These are phyloP conservation scores for Solanum verrucosum DNA, from an alignment of 257 asterid species.

Conservation along the genomic window DNA sequence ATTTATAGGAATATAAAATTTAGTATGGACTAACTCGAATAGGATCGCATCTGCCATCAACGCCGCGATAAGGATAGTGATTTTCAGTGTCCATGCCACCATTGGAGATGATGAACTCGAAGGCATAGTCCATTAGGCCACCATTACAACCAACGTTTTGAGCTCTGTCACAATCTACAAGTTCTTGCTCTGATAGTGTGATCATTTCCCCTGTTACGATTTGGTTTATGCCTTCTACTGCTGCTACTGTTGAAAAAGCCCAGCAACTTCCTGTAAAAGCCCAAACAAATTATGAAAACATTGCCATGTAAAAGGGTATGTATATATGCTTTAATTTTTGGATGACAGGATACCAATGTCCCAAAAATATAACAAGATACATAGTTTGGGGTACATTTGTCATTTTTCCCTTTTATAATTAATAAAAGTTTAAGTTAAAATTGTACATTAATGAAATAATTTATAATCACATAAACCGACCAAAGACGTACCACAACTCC, in stretches of 20 bases:
- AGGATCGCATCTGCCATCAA: constrained; percentile 49
- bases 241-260: constrained; percentile 76
- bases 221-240: constrained; percentile 56
- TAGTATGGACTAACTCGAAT: constrained; percentile 15
- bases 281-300: neutral
- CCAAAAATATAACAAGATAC: too few relatives aligned
- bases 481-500: constrained; percentile 42
- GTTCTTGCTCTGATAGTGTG: constrained; percentile 63
- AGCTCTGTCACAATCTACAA: constrained; percentile 54
- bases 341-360: too few relatives aligned
- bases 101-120: constrained; percentile 51
- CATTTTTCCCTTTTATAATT: too few relatives aligned
- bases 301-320: neutral
- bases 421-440: too few relatives aligned
- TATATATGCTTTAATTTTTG: too few relatives aligned
- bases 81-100: constrained; percentile 77
- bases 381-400: too few relatives aligned
- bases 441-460: too few relatives aligned
- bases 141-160: constrained; percentile 65
- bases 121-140: constrained; percentile 79
- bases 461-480: too few relatives aligned
- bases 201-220: constrained; percentile 54
- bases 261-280: constrained; percentile 59
- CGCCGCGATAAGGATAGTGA: constrained; percentile 65
- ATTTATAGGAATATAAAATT: neutral